Percentiles rank a stretch among this genome's conserved stretches.
Conservation (phyloP, 2,329 filamentous ascomycete species). For the Cephalotrichum gorgonifer region DNA sequence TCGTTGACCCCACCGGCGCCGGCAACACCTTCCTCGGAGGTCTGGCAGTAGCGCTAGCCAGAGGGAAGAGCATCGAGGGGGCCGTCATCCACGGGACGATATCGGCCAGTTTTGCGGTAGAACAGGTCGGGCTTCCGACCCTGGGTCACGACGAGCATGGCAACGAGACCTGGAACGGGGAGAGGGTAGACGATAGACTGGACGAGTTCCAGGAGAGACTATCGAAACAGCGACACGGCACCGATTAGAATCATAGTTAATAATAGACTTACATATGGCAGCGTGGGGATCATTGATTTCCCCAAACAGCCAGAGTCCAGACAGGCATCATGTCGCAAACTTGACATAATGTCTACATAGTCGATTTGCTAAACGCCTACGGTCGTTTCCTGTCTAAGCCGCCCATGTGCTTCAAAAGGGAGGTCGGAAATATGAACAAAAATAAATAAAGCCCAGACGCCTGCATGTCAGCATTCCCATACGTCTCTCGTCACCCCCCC, state of each 20-base stretch:
- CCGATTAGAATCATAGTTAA: not conserved
- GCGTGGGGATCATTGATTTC: too few relatives aligned
- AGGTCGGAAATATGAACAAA: not conserved
- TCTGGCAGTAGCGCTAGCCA: constrained; percentile 46
- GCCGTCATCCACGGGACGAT: constrained; percentile 71
- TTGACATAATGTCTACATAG: not conserved
- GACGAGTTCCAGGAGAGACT: constrained; percentile 27
- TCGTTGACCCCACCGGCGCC: constrained; percentile 89
- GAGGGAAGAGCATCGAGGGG: constrained; percentile 52
- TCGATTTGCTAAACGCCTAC: not conserved
- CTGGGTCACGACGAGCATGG: constrained; percentile 34
- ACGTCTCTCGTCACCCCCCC: too few relatives aligned
- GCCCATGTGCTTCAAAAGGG: not conserved
- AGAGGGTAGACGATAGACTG: constrained; percentile 40
- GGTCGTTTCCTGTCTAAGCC: not conserved
- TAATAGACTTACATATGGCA: not conserved
- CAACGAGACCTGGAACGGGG: constrained; percentile 52
- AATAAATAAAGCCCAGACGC: not conserved
- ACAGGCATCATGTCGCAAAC: not conserved
- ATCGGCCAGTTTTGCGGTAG: constrained; percentile 85
- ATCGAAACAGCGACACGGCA: not conserved
- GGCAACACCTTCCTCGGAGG: constrained; percentile 78
- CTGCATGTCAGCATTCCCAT: not conserved
- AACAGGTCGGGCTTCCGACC: constrained; percentile 77
- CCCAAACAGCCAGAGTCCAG: too few relatives aligned